A percentile compares a stretch with the other conserved stretches of the same genome.
Evolutionary conservation across 495 filamentous ascomycete species (phyloP).

Genomic region (Penicillium desertorum): DNA sequence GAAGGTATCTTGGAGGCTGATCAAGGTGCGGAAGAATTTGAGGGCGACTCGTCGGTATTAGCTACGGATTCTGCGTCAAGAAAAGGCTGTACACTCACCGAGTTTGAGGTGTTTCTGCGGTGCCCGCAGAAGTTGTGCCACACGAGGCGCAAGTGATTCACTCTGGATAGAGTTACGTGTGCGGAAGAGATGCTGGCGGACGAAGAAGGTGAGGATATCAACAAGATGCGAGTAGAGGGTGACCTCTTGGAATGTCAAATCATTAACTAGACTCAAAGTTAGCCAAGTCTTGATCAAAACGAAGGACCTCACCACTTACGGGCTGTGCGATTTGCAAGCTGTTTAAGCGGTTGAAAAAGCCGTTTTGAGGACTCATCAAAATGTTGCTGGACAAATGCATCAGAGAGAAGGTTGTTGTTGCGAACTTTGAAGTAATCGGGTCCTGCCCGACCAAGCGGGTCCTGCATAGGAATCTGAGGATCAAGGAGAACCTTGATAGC

Average conservation of each 20-base stretch:
- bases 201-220: constrained; percentile 92
- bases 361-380: constrained; percentile 86
- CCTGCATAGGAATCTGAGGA: constrained; percentile 63
- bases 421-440: constrained; percentile 69
- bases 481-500: constrained; percentile 93
- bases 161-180: constrained; percentile 85
- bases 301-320: constrained; percentile 42
- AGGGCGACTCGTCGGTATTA: constrained; percentile 67
- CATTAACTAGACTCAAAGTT: constrained; percentile 48
- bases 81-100: constrained; percentile 53
- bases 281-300: constrained; percentile 8
- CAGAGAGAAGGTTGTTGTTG: constrained; percentile 71
- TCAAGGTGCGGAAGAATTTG: constrained; percentile 89
- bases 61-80: background rate
- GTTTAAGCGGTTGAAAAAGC: constrained; percentile 83
- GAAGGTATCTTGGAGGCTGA: constrained; percentile 86
- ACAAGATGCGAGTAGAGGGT: constrained; percentile 87
- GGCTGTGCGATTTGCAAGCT: constrained; percentile 65
- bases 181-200: constrained; percentile 81
- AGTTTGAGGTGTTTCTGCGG: constrained; percentile 94
- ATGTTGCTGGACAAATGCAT: constrained; percentile 79
- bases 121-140: constrained; percentile 78
- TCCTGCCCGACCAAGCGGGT: constrained; percentile 64
- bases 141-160: constrained; percentile 73
- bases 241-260: constrained; percentile 74